A percentile compares a stretch with the other conserved stretches of the same genome.
phyloP scores from a whole-genome alignment of 1,284 basidiomycete species.

The Heimioporus retisporus region DNA sequence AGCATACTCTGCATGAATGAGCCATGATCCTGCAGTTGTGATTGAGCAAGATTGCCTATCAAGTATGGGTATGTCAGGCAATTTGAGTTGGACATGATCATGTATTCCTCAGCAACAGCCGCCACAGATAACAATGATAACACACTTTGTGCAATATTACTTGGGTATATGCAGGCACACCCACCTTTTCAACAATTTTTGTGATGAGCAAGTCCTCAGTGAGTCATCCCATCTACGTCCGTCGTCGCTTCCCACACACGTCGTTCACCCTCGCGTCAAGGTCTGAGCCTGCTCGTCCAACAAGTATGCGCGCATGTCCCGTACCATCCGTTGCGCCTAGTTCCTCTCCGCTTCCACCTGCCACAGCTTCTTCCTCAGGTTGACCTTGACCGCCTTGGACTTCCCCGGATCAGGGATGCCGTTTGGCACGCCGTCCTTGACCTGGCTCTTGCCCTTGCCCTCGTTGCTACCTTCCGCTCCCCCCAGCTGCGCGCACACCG shows the following conservation, averaged over 20 bases:
- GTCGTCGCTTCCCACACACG: not conserved
- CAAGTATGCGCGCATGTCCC: slow-evolving; percentile 28
- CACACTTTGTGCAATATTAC: too few species aligned
- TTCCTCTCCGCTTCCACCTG: slow-evolving; percentile 35
- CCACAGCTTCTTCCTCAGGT: slow-evolving; percentile 22
- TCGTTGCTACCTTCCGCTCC: not conserved
- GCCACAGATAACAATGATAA: too few species aligned
- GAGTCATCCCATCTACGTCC: too few species aligned
- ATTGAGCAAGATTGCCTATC: too few species aligned
- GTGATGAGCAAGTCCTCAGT: too few species aligned
- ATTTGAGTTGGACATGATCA: too few species aligned
- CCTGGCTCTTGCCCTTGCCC: not conserved
- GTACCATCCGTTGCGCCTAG: slow-evolving; percentile 25
- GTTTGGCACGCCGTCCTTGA: not conserved
- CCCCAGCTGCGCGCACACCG: not conserved
- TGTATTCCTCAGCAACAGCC: too few species aligned
- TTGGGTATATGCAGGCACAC: too few species aligned
- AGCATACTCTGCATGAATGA: too few species aligned
- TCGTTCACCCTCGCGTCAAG: not conserved
- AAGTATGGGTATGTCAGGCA: too few species aligned
- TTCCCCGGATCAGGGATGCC: not conserved
- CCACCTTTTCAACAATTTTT: too few species aligned
- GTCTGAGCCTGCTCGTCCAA: slow-evolving; percentile 18
- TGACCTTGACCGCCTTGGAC: slow-evolving; percentile 15
- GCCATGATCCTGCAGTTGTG: too few species aligned